Conservation (phyloP, 2,329 filamentous ascomycete genomes). For the Nemania sp. region DNA sequence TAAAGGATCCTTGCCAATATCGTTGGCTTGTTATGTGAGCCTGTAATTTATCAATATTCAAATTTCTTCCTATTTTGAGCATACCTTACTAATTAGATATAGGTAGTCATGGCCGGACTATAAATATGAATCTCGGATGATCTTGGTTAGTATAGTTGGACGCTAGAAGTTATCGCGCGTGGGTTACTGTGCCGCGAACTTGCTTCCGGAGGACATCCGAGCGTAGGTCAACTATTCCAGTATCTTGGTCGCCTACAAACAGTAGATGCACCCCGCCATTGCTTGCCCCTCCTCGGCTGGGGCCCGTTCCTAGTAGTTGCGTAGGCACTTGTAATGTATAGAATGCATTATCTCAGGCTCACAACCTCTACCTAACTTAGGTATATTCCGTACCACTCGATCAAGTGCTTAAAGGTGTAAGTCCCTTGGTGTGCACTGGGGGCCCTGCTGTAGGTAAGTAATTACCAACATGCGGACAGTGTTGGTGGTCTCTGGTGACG, state of each 20-base stretch:
- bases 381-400: neutral
- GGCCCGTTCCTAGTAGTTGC: neutral
- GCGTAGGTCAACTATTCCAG: constrained; percentile 4
- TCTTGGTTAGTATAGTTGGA: neutral
- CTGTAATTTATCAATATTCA: neutral
- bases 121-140: constrained; percentile 8
- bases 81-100: constrained; percentile 4
- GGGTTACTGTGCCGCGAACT: constrained; percentile 11
- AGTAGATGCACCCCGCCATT: constrained; percentile 21
- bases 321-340: too few relatives aligned
- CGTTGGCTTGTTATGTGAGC: constrained; percentile 5
- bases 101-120: constrained; percentile 1
- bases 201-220: constrained; percentile 10
- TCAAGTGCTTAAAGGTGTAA: neutral
- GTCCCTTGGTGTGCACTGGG: too few relatives aligned
- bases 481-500: too few relatives aligned
- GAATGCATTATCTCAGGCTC: too few relatives aligned
- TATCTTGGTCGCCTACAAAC: neutral
- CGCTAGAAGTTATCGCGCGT: constrained; percentile 7
- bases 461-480: neutral
- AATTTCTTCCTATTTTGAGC: constrained; percentile 2
- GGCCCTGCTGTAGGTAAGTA: neutral
- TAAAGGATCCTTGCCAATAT: constrained; percentile 6
- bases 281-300: constrained; percentile 13
- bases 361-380: neutral